Evolutionary conservation across 108 stramenopile species (phyloP).

Genomic region (Nitzschia inconspicua): DNA sequence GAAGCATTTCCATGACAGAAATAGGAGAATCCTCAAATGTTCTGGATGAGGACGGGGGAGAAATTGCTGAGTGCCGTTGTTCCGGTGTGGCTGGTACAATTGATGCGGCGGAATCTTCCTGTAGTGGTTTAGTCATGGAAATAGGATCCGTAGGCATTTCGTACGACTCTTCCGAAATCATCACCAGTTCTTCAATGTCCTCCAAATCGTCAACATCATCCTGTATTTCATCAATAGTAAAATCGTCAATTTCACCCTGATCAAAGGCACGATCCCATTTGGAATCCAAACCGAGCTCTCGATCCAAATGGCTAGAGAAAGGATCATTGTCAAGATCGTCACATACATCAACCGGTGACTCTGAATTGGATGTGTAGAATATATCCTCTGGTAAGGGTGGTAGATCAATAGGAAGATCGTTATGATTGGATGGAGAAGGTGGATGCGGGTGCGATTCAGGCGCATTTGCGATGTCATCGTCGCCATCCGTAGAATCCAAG

Average conservation of each 20-base stretch:
- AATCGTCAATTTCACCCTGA: neutral
- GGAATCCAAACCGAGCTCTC: constrained; percentile 4
- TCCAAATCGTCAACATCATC: constrained; percentile 3
- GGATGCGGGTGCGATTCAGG: no score
- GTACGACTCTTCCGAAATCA: neutral
- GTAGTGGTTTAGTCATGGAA: neutral
- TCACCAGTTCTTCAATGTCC: neutral
- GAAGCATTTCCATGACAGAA: constrained; percentile 24
- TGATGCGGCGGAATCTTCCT: neutral
- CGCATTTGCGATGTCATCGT: no score
- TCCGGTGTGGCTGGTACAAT: neutral
- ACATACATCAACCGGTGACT: no score
- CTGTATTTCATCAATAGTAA: neutral
- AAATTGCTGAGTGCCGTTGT: no score
- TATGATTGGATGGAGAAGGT: no score
- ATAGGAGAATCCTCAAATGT: no score
- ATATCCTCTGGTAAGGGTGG: neutral
- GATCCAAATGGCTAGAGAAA: neutral
- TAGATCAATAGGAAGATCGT: no score
- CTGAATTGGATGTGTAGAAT: neutral
- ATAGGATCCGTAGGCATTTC: neutral
- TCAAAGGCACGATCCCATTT: constrained; percentile 1
- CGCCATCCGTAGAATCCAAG: no score
- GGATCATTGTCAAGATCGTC: neutral
- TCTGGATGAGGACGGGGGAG: no score